Base-by-base conservation (phyloP, 352 stramenopile species). In the Saprolegnia diclina region DNA sequence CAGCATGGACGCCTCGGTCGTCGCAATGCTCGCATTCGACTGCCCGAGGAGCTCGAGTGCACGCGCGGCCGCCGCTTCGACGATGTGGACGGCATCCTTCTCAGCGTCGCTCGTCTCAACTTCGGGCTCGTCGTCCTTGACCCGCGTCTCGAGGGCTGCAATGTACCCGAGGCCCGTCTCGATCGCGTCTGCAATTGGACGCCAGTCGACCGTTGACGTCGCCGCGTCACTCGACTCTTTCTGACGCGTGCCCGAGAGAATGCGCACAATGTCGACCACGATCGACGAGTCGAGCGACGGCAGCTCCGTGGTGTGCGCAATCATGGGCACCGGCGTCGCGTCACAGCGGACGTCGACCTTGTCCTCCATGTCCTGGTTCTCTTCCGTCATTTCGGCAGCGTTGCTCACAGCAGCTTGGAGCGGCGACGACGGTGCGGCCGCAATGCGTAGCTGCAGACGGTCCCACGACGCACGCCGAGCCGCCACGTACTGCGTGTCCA, bases 61-160 rank as follows among this genome's bases (percentile, higher is more conserved):
- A 19, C 19, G 59, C 13, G 59, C 21, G 7, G 13, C 13, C 44
- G 26, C 21, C 24, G 5, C 19, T 24, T 67, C 35, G 19, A 48
- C 35, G 24, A 10, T 62, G 42, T 48, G 19, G 42, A 50, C 42
- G 9, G 46, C 62, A 26, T 67, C 62, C 19, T 44, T 64, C 14
- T n/a, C 35, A 7, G 13, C 42, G 21, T 46, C 59, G 32, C 40
- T 32, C 10, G 19, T 29, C 19, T 56, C 26, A 32, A 4, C 24
- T 21, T 59, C 52, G 13, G 52, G 13, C 35, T 59, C 52, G 11
- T 69, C 57, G 9, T 54, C 19, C n/a, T 67, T 67, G 40, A 46
- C 53, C 0, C 44, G 44, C 18, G 50, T 52, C 22, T 69, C 63
- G 29, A 69, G 32, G 10, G 50, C n/a, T 16, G 63, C 63, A 53